Percentiles rank a stretch among this genome's conserved stretches.
Conservation (phyloP, 2,329 filamentous ascomycete genomes). For the Fusarium mundagurra region DNA sequence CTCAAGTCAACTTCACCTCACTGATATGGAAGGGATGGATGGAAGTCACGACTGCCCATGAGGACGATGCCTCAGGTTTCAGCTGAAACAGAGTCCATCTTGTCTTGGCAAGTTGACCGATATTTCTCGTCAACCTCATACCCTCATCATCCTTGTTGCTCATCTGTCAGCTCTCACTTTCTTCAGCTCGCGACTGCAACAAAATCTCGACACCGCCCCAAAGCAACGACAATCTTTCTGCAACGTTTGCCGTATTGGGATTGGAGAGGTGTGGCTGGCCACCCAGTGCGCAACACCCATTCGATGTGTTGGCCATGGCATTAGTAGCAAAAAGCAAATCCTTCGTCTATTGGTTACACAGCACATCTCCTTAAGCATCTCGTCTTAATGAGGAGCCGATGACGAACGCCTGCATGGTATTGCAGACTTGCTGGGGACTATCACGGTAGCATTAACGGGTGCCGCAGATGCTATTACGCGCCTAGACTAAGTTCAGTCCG, state of each 20-base stretch:
- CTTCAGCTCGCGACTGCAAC: conserved; percentile 6
- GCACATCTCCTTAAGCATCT: neutral
- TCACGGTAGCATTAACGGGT: conserved; percentile 17
- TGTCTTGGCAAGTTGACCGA: conserved; percentile 11
- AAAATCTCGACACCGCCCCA: conserved; percentile 17
- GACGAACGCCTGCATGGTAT: conserved; percentile 28
- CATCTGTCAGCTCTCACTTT: conserved; percentile 28
- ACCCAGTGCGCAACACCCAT: conserved; percentile 14
- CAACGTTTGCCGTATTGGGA: conserved; percentile 33
- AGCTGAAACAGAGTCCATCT: conserved; percentile 8
- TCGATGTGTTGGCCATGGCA: conserved; percentile 12
- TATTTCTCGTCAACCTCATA: conserved; percentile 11
- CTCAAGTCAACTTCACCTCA: neutral
- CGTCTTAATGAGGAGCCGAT: conserved; percentile 23
- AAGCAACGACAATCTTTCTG: conserved; percentile 31
- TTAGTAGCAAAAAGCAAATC: conserved; percentile 33
- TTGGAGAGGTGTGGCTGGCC: conserved; percentile 29
- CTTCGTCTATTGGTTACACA: conserved; percentile 22
- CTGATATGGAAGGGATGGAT: neutral
- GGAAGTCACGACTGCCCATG: neutral
- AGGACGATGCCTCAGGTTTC: conserved; percentile 16
- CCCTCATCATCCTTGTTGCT: conserved; percentile 14
- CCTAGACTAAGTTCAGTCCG: conserved; percentile 10
- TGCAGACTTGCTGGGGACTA: neutral
- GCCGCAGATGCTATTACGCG: conserved; percentile 7